These are phyloP conservation scores for Rhododendron ovatum DNA, from an alignment of 148 eudicot genomes.

Conservation along the genomic window DNA sequence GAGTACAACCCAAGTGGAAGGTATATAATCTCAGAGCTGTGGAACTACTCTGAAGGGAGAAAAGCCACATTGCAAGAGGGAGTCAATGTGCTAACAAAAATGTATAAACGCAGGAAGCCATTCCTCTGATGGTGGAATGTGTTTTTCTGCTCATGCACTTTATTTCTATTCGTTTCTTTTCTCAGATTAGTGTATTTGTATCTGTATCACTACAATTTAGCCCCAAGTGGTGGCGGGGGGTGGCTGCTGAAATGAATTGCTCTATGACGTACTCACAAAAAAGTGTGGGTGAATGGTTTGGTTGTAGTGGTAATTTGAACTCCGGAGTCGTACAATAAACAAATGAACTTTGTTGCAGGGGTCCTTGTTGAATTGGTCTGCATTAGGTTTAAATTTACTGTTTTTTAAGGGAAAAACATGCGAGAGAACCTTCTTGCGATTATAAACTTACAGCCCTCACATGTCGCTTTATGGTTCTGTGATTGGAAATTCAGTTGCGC, in stretches of 20 bases:
- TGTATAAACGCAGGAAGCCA: constrained; percentile 28
- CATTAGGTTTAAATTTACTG: not conserved
- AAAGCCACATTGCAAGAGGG: constrained; percentile 55
- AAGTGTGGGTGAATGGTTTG: not conserved
- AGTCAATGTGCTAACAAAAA: constrained; percentile 29
- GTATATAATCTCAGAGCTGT: constrained; percentile 43
- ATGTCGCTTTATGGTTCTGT: not conserved
- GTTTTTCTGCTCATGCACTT: not conserved
- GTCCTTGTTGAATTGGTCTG: not conserved
- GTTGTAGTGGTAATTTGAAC: constrained; percentile 1
- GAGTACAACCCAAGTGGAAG: constrained; percentile 64
- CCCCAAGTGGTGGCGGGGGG: not conserved
- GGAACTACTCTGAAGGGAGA: constrained; percentile 47
- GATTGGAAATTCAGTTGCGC: not conserved
- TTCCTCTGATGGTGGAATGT: constrained; percentile 13
- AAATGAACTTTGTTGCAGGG: constrained; percentile 6
- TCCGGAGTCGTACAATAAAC: not conserved
- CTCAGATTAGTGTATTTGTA: not conserved
- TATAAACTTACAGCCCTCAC: not conserved
- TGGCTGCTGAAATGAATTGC: not conserved
- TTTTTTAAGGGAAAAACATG: not conserved
- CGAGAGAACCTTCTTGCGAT: not conserved
- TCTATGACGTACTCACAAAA: not conserved
- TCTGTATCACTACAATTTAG: not conserved
- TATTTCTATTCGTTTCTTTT: not conserved